These are phyloP conservation scores for Coniochaeta ligniaria DNA, from an alignment of 2,329 filamentous ascomycete genomes.

Conservation along the genomic window DNA sequence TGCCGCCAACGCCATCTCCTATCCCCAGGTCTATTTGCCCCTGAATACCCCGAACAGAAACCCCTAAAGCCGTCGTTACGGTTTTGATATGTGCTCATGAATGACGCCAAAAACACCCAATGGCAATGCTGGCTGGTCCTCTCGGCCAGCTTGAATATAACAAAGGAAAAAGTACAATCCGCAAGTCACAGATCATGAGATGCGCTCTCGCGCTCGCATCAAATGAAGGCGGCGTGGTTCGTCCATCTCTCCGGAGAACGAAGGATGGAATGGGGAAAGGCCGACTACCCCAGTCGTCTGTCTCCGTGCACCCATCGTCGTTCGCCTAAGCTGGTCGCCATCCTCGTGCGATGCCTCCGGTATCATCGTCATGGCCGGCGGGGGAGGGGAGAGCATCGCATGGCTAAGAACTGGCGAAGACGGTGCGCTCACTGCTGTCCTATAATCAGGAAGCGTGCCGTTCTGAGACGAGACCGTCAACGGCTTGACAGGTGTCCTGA, in stretches of 20 bases:
- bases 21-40: background rate
- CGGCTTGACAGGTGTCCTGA: constrained; percentile 54
- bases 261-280: constrained; percentile 15
- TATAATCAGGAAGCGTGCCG: constrained; percentile 57
- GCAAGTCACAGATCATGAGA: constrained; percentile 13
- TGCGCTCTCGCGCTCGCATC: constrained; percentile 26
- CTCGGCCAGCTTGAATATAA: background rate
- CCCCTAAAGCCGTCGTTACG: background rate
- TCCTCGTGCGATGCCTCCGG: constrained; percentile 17
- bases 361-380: constrained; percentile 18
- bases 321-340: constrained; percentile 1
- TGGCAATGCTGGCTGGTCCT: background rate
- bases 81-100: constrained; percentile 1
- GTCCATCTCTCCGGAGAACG: constrained; percentile 19
- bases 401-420: constrained; percentile 35
- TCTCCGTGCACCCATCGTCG: constrained; percentile 5
- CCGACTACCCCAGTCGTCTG: constrained; percentile 12
- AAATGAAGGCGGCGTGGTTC: constrained; percentile 26
- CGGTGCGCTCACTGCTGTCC: constrained; percentile 50
- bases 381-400: constrained; percentile 18
- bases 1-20: background rate
- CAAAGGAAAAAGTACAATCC: constrained; percentile 2
- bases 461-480: constrained; percentile 40
- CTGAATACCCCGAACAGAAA: background rate
- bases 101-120: background rate